Evolutionary conservation across 1,284 basidiomycete species (phyloP).

Genomic region (Naganishia sp.): DNA sequence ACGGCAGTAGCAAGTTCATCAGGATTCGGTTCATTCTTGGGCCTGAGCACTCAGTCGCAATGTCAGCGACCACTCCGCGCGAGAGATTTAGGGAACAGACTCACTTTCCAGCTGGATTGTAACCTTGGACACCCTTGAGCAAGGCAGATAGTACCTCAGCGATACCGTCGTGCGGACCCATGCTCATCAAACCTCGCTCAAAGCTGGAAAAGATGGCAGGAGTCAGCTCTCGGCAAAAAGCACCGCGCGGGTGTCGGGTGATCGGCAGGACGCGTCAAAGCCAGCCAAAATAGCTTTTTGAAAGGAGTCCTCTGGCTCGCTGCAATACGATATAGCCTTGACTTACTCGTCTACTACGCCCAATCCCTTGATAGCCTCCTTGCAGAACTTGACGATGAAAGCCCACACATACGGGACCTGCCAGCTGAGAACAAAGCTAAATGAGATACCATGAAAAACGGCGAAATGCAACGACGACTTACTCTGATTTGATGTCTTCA

Average conservation of each 20-base stretch:
- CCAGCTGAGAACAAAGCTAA: conserved; percentile 22
- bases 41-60: conserved; percentile 17
- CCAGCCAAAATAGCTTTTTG: conserved; percentile 11
- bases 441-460: not conserved
- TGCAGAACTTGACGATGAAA: conserved; percentile 31
- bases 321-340: not conserved
- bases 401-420: conserved; percentile 34
- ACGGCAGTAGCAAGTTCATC: conserved; percentile 20
- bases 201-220: not conserved
- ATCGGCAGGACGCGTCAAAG: conserved; percentile 22
- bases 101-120: conserved; percentile 23
- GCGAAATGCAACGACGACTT: not conserved
- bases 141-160: conserved; percentile 16
- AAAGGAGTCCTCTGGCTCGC: not conserved
- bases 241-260: conserved; percentile 1
- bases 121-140: conserved; percentile 20
- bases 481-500: conserved; percentile 27
- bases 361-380: conserved; percentile 24
- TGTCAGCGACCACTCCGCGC: not conserved
- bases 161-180: conserved; percentile 23
- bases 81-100: not conserved
- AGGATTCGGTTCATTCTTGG: conserved; percentile 10
- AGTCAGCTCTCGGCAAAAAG: not conserved
- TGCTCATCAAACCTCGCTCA: conserved; percentile 21
- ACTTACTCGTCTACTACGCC: conserved; percentile 34